phyloP scores from a whole-genome alignment of 169 alveolate species.

The Eimeria maxima region DNA sequence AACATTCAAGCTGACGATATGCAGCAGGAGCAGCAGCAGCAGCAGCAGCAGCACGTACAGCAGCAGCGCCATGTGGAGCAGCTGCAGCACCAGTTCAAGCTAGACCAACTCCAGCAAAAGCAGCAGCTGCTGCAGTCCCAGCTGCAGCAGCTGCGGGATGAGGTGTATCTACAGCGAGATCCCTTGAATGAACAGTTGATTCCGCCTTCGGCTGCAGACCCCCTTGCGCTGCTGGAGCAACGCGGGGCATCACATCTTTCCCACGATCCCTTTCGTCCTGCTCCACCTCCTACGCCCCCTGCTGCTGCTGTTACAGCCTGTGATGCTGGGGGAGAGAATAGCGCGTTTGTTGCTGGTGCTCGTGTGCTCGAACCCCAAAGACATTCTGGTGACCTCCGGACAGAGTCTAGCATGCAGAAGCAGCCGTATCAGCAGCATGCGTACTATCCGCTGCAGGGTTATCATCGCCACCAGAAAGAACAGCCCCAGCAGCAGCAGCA shows the following conservation, averaged over 20 bases:
- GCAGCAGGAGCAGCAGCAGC: slow-evolving; percentile 14
- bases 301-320: neutral
- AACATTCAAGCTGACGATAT: too few relatives aligned
- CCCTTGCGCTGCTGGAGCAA: neutral
- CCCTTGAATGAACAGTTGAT: too few relatives aligned
- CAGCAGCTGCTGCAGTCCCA: slow-evolving; percentile 1
- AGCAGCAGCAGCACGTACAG: slow-evolving; percentile 17
- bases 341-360: too few relatives aligned
- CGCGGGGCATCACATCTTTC: neutral
- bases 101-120: neutral
- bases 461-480: too few relatives aligned
- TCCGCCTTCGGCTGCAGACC: too few relatives aligned
- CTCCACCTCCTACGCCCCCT: neutral
- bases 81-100: neutral
- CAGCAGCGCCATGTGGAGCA: neutral
- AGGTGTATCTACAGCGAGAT: neutral
- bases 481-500: too few relatives aligned
- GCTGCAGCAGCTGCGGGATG: slow-evolving; percentile 8
- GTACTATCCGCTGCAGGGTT: too few relatives aligned
- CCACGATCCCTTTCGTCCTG: too few relatives aligned
- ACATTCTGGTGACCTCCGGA: neutral
- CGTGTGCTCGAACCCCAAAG: neutral
- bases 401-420: neutral
- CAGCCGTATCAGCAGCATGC: neutral
- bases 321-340: too few relatives aligned